These are phyloP conservation scores for Lichtheimia ramosa DNA, from an alignment of 371 early-diverging fungal genomes.

Conservation along the genomic window DNA sequence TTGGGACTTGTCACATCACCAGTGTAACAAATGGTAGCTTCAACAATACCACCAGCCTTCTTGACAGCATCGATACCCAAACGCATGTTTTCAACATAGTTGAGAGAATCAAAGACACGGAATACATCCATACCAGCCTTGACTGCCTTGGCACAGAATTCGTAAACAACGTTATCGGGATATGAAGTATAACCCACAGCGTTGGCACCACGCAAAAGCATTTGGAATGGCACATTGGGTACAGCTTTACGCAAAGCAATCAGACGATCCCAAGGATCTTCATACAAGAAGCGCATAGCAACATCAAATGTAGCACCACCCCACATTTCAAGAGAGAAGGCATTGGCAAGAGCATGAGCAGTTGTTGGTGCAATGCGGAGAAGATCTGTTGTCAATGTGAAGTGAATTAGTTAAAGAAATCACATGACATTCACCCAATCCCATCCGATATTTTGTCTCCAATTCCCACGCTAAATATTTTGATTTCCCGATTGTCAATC, in stretches of 20 bases:
- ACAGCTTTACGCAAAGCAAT: constrained; percentile 75
- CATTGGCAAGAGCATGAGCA: constrained; percentile 82
- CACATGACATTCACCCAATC: no score
- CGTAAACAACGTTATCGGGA: constrained; percentile 94
- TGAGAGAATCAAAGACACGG: constrained; percentile 95
- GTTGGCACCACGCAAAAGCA: constrained; percentile 96
- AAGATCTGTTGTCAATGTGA: constrained; percentile 46
- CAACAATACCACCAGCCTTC: constrained; percentile 93
- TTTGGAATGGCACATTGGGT: constrained; percentile 97
- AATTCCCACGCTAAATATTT: no score
- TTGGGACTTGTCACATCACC: constrained; percentile 87
- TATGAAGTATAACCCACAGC: constrained; percentile 98
- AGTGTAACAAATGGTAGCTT: constrained; percentile 92
- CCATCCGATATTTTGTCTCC: no score
- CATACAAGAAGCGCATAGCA: constrained; percentile 91
- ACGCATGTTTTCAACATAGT: constrained; percentile 93
- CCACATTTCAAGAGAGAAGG: constrained; percentile 92
- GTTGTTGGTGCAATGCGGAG: constrained; percentile 84
- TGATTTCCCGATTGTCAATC: neutral
- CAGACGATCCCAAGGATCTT: constrained; percentile 95
- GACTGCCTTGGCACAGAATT: constrained; percentile 91
- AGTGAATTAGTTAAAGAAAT: no score
- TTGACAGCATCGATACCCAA: constrained; percentile 93
- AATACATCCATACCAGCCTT: constrained; percentile 93
- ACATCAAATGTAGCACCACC: constrained; percentile 97